phyloP scores from a whole-genome alignment of 441 rosid genomes.

The Erodium moschatum region DNA sequence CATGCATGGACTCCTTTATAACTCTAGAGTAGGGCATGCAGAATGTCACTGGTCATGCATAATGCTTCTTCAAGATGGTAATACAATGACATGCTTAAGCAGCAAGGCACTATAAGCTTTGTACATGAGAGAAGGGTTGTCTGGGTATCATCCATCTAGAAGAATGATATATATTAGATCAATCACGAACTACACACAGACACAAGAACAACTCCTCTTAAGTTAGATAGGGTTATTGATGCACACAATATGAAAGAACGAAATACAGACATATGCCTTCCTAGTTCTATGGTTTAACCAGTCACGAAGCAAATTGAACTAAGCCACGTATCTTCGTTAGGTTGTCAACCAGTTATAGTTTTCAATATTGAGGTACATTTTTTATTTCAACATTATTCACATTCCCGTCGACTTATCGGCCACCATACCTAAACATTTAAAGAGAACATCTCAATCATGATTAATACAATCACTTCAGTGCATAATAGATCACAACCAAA shows the following conservation, averaged over 20 bases:
- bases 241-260: not conserved
- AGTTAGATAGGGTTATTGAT: not conserved
- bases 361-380: not conserved
- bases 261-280: not conserved
- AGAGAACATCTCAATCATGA: not conserved
- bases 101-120: not conserved
- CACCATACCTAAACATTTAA: not conserved
- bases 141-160: too few relatives aligned
- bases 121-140: too few relatives aligned
- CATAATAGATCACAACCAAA: not conserved
- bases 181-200: not conserved
- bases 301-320: not conserved
- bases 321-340: not conserved
- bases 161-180: not conserved
- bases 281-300: not conserved
- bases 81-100: not conserved
- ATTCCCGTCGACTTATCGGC: not conserved
- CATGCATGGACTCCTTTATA: not conserved
- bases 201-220: not conserved
- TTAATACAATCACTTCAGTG: not conserved
- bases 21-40: not conserved
- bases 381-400: not conserved
- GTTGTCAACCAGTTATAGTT: not conserved
- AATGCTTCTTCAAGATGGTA: constrained; percentile 1
- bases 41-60: not conserved